Evolutionary conservation across 2,329 filamentous ascomycete genomes (phyloP), one percentile per base, ranked within the genome.

Genomic region (Cercospora sojina): DNA sequence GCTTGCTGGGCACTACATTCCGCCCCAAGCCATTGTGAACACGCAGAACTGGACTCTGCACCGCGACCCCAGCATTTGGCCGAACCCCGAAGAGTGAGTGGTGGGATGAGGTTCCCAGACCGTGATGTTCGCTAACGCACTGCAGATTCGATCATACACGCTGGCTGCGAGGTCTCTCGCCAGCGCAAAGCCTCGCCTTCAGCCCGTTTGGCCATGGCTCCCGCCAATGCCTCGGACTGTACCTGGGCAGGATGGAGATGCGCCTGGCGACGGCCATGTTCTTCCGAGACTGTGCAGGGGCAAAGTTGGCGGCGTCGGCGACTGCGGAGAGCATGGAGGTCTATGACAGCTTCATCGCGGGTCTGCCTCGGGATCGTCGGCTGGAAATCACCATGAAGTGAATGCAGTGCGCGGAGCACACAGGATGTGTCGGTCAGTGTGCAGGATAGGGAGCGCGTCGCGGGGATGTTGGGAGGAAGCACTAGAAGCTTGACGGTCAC

Each of bases 221-320:
- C 25, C 16, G 55, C 25, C 58, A 56, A 27, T 76, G 75, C 59
- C 58, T 75, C 9, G 75, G 74, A 12, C 58, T 73, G 3, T 71
- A 76, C 57, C 67, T 76, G 5, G 75, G 74, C 2, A 67, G 69
- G 18, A 74, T 74, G 67, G 75, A 75, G 59, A 55, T 77, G 41
- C 64, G 70, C 5, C 59, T 72, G 5, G 71, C 69, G 6, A 62
- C 69, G 9, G 70, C 71, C 1, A 62, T 66, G 23, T 57, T 70
- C 31, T 58, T 72, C 20, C 55, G 55, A 20, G 25, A 57, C 32
- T 29, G 55, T 9, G 25, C 55, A 9, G 70, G 66, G 4, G 74
- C 71, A 2, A 65, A 51, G 23, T 58, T 76, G 13, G 70, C 69
- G 20, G 31, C 68, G 4, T 65, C 65, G 6, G 71, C 74, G n/a